phyloP scores from a whole-genome alignment of 106 monocot species.

The Apostasia shenzhenica region DNA sequence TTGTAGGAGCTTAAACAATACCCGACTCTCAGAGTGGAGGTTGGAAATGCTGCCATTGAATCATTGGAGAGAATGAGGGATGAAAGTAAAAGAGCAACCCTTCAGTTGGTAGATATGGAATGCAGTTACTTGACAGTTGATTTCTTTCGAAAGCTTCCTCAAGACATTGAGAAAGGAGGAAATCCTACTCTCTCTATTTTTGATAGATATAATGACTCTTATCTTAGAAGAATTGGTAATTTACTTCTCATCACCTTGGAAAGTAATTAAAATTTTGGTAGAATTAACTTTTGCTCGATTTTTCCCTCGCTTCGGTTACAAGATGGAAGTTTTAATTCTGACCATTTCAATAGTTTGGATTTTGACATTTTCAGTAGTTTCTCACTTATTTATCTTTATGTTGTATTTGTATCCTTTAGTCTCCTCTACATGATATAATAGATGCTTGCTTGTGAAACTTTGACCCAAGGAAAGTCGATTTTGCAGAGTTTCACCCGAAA shows the following conservation, averaged over 20 bases:
- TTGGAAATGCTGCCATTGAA: constrained; percentile 79
- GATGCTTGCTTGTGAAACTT: too few relatives aligned
- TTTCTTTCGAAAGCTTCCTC: constrained; percentile 97
- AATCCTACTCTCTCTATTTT: constrained; percentile 90
- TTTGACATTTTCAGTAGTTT: not conserved
- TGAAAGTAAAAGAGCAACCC: constrained; percentile 89
- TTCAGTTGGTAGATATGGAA: constrained; percentile 92
- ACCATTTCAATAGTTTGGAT: not conserved
- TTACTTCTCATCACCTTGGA: not conserved
- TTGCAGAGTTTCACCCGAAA: too few relatives aligned
- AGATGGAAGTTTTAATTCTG: not conserved
- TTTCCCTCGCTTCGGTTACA: too few relatives aligned
- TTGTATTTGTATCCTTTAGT: too few relatives aligned
- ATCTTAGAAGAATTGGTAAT: constrained; percentile 82
- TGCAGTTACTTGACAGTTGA: constrained; percentile 91
- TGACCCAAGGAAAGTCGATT: too few relatives aligned
- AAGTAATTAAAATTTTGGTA: not conserved
- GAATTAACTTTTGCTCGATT: not conserved
- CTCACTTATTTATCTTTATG: too few relatives aligned
- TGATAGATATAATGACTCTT: constrained; percentile 88
- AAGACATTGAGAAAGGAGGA: constrained; percentile 93
- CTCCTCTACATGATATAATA: too few relatives aligned
- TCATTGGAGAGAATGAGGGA: constrained; percentile 90
- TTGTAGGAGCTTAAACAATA: constrained; percentile 88
- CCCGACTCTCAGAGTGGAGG: constrained; percentile 77